Evolutionary conservation across 768 basidiomycete genomes (phyloP).

Genomic region (Suillus subluteus): DNA sequence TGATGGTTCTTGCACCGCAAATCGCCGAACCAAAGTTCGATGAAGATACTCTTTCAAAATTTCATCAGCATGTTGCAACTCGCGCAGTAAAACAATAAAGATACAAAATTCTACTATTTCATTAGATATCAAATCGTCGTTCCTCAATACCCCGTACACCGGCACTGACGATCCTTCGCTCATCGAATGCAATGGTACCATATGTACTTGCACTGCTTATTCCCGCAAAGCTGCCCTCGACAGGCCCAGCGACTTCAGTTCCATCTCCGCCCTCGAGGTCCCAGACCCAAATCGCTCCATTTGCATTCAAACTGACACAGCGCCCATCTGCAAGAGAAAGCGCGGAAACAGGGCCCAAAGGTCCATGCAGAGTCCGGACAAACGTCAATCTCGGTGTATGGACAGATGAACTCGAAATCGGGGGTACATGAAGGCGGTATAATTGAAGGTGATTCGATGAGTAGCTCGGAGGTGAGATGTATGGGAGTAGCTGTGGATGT

Average conservation of each 20-base stretch:
- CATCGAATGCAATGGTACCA: slow-evolving; percentile 71
- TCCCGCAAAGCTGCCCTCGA: slow-evolving; percentile 40
- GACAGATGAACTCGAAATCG: slow-evolving; percentile 49
- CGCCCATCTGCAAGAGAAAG: slow-evolving; percentile 81
- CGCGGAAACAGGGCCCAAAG: slow-evolving; percentile 63
- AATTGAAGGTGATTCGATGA: slow-evolving; percentile 66
- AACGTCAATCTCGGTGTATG: slow-evolving; percentile 69
- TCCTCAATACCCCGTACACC: slow-evolving; percentile 36
- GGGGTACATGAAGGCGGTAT: slow-evolving; percentile 70
- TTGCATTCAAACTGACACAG: slow-evolving; percentile 72
- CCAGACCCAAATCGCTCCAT: slow-evolving; percentile 86
- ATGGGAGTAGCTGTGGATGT: slow-evolving; percentile 17
- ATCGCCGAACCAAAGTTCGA: no score
- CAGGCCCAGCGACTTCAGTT: slow-evolving; percentile 34
- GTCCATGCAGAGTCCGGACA: slow-evolving; percentile 72
- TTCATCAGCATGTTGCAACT: no score
- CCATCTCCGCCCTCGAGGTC: slow-evolving; percentile 66
- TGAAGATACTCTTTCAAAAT: no score
- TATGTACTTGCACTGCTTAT: slow-evolving; percentile 20
- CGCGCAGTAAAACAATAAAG: not conserved
- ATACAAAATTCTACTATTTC: not conserved
- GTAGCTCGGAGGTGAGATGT: slow-evolving; percentile 42
- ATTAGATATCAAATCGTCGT: slow-evolving; percentile 38
- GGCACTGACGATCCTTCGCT: slow-evolving; percentile 66
- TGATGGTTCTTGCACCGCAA: no score